Conservation (phyloP, 2,329 filamentous ascomycete genomes). For the Diaporthe citriasiana region DNA sequence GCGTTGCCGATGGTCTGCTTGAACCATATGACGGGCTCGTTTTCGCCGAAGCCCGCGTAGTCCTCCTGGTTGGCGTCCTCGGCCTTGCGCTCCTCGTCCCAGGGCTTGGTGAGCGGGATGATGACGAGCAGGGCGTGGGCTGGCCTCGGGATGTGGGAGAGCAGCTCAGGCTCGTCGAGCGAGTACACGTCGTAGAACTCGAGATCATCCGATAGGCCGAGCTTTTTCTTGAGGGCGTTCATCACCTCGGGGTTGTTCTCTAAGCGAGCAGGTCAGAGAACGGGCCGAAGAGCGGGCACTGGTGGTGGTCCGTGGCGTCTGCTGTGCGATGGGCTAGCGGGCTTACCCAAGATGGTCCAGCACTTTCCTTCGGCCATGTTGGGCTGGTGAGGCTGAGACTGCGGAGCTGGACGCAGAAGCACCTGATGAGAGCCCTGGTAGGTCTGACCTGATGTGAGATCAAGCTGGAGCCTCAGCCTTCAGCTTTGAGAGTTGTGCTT, state of each 20-base stretch:
- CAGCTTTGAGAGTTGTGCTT: not conserved
- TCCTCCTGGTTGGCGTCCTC: conserved; percentile 72
- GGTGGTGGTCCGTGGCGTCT: conserved; percentile 1
- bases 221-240: conserved; percentile 76
- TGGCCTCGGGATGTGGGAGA: conserved; percentile 82
- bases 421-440: conserved; percentile 3
- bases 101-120: conserved; percentile 72
- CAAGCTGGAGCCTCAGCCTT: conserved; percentile 4
- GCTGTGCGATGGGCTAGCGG: conserved; percentile 2
- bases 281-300: not conserved
- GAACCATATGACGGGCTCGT: conserved; percentile 84
- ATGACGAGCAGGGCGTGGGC: conserved; percentile 84
- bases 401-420: not conserved
- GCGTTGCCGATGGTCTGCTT: conserved; percentile 88
- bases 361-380: conserved; percentile 38
- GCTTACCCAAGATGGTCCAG: conserved; percentile 41
- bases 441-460: conserved; percentile 42
- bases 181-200: conserved; percentile 87
- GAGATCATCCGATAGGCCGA: conserved; percentile 77
- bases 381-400: conserved; percentile 33
- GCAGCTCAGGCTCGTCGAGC: conserved; percentile 82
- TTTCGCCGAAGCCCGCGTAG: conserved; percentile 52
- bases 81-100: conserved; percentile 56
- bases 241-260: conserved; percentile 84
- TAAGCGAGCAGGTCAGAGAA: conserved; percentile 40